Base-by-base conservation (phyloP, 768 basidiomycete species). In the Coprinopsis marcescibilis region DNA sequence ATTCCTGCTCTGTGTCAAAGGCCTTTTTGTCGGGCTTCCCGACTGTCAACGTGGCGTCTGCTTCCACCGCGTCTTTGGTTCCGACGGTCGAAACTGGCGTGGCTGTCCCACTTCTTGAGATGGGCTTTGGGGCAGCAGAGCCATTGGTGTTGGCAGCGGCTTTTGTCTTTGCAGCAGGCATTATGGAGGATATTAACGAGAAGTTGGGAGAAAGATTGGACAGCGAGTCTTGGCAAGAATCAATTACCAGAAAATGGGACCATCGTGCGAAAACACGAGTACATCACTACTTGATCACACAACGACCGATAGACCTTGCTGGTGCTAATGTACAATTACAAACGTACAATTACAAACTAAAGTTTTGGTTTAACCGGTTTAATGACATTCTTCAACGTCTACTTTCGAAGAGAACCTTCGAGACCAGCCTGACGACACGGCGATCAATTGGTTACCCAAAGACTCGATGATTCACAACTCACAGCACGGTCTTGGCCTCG, bases 1-100 rank as follows among this genome's bases (percentile, higher is more conserved):
- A 79, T 44, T 86, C 82, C 66, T 94, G 90, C 68, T 97, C 92
- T 7, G 73, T 76, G 44, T 96, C 89, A 62, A 86, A 86, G n/a
- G 65, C 69, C 39, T 75, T 75, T 67, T 91, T 92, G 76, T 96
- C 93, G 25, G 94, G 94, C 61, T 73, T 88, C 35, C 77, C 81
- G 37, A 71, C 64, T 43, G 65, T 57, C 27, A 65, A 58, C 36
- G 62, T 51, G 50, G 61, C 55, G 38, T 2, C 26, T 20, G 24
- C 30, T 47, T 72, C 73, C 60, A 60, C 65, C 63, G 66, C 67
- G 65, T 75, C 75, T 63, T 68, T 70, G 57, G 68, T 65, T 44
- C 65, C 64, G 50, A 59, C 61, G 20, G 64, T 57, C 33, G 73
- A 66, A 30, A 73, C 67, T 44, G 78, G 71, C 38, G 75, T 72